Base-by-base conservation (phyloP, 2,329 filamentous ascomycete genomes). In the Dactylellina leptospora region DNA sequence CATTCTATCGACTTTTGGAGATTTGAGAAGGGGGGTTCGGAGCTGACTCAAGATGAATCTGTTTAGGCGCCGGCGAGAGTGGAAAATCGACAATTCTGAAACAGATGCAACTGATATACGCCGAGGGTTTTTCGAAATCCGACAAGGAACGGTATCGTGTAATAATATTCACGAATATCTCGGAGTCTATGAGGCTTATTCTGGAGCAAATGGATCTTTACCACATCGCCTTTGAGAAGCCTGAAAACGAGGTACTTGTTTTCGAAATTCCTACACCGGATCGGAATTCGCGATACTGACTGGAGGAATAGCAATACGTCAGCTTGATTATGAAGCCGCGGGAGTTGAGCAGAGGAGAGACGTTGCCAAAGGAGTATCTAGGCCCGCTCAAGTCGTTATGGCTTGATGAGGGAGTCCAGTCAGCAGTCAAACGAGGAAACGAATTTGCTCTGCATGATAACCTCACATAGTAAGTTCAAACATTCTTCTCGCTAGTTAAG, bases 51-150 rank as follows among this genome's bases (percentile, higher is more conserved):
- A 74, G 36, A 60, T 36, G 28, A 16, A n/a, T 38, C 38, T n/a
- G 13, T 74, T 74, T 76, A 97, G 93, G 93, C 80, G 93, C 93
- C 77, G 93, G 93, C 79, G 93, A 97, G 82, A 95, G 90, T 69
- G 91, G 93, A 75, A 97, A 97, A 82, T 97, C 93, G 6, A 97
- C 93, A 1, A 93, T 97, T 70, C 86, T 97, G 75, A 97, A 97
- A 83, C 93, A 97, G 84, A 97, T 99, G 95, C 93, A 93, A 80
- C 88, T 99, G 81, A 97, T 99, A 77, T 95, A 97, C 80, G 88
- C 92, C 11, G 88, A 92, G 80, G 93, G 95, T 54, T 97, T 97
- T 82, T 91, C 88, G 78, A 90, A 91, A 77, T 88, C 87, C 75
- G 95, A 97, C 80, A 91, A 92, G 80, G 87, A 96, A 75, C 92